phyloP scores from a whole-genome alignment of 1,284 basidiomycete genomes.

The Sporisorium scitamineum region DNA sequence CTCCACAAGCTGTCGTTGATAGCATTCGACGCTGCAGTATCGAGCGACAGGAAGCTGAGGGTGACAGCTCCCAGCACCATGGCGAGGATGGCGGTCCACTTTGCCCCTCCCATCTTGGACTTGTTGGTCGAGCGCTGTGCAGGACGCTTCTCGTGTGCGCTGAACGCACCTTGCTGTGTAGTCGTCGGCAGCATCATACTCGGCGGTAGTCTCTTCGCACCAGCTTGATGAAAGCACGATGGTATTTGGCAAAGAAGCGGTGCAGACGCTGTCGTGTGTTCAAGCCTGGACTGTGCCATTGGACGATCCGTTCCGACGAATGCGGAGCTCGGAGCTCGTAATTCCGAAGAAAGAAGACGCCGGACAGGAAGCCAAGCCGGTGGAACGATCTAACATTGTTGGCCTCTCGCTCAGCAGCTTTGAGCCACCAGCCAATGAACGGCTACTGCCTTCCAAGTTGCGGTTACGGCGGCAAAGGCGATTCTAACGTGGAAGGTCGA shows the following conservation, averaged over 20 bases:
- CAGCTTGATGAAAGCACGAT: not conserved
- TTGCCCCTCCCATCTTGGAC: slow-evolving; percentile 8
- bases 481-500: too few relatives aligned
- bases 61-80: slow-evolving; percentile 26
- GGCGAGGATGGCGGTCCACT: slow-evolving; percentile 26
- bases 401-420: not conserved
- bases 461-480: too few relatives aligned
- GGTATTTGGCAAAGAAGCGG: not conserved
- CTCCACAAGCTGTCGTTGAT: slow-evolving; percentile 41
- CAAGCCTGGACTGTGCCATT: not conserved
- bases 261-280: slow-evolving; percentile 5
- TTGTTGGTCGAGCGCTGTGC: not conserved
- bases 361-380: slow-evolving; percentile 2
- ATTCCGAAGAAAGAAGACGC: slow-evolving; percentile 12
- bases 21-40: slow-evolving; percentile 29
- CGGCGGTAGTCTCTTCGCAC: not conserved
- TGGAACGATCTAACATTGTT: not conserved
- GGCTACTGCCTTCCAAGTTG: too few relatives aligned
- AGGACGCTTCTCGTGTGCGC: slow-evolving; percentile 21
- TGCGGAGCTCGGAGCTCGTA: slow-evolving; percentile 9
- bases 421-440: not conserved
- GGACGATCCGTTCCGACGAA: not conserved
- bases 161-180: not conserved
- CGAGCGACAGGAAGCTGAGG: slow-evolving; percentile 38
- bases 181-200: slow-evolving; percentile 25